phyloP scores from a whole-genome alignment of 352 stramenopile genomes.

The Globisporangium splendens region DNA sequence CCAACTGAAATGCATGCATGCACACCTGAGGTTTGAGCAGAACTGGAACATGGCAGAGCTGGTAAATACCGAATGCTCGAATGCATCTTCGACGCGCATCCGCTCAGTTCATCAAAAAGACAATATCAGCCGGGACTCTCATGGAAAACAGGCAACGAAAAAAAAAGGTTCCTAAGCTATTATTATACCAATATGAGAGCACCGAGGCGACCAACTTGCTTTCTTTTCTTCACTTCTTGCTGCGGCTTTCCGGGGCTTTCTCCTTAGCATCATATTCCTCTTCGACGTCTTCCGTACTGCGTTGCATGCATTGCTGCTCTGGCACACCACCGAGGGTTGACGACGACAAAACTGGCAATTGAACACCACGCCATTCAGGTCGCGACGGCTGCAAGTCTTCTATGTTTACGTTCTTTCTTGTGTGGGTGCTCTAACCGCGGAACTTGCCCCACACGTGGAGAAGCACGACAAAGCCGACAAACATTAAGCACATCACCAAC shows the following conservation, averaged over 20 bases:
- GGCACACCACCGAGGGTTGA: no score
- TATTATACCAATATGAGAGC: constrained; percentile 29
- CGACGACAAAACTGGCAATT: no score
- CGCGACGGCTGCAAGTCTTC: constrained; percentile 4
- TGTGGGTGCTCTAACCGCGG: constrained; percentile 51
- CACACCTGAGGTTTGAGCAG: background rate
- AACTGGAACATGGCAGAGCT: no score
- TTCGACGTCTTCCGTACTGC: background rate
- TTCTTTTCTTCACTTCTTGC: constrained; percentile 5
- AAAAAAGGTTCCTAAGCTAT: constrained; percentile 28
- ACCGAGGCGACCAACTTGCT: constrained; percentile 7
- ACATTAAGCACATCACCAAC: constrained; percentile 93
- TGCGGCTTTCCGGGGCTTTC: constrained; percentile 5
- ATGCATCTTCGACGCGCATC: no score
- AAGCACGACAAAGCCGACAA: constrained; percentile 96
- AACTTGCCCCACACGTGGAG: constrained; percentile 98
- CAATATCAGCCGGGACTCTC: background rate
- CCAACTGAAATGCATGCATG: background rate
- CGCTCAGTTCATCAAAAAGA: background rate
- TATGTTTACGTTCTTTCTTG: constrained; percentile 3
- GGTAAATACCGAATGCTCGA: background rate
- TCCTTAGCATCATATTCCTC: constrained; percentile 11
- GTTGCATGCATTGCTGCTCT: no score
- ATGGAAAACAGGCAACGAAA: background rate
- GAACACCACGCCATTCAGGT: background rate